Base-by-base conservation (phyloP, 192 early-diverging fungal species). In the Coemansia sp. region DNA sequence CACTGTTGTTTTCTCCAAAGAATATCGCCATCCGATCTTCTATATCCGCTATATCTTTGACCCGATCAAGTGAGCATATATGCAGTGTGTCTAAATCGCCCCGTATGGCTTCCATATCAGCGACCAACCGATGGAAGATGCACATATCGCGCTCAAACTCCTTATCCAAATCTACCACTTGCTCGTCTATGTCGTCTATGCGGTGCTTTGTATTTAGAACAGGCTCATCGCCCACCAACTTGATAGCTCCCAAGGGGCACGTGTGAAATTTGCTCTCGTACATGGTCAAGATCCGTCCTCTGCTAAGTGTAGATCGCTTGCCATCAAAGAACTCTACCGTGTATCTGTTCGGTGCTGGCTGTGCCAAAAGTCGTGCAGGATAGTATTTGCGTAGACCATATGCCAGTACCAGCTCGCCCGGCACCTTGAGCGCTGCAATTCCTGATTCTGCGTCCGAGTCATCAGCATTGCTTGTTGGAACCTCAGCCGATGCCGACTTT, bases 371-470 rank as follows among this genome's bases (percentile, higher is more conserved):
- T 4, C 74, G 66, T 2, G 73, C 79, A 11, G 79, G 79, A 9
- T 82, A 82, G 38, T 82, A 82, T 48, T 73, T 72, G 52, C 70
- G 73, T 27, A 68, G 32, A 32, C 41, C 57, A 14, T 59, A 65
- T 9, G 79, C 74, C 14, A 82, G 50, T 2, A 82, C 67, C 35
- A 73, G 66, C 47, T 82, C 79, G 12, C 79, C 79, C 2, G 79
- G 79, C 5, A 76, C 67, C 45, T 59, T 62, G n/a, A 82, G 43
- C 52, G 60, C 45, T 17, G 32, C 39, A 21, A 25, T 29, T 27
- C 54, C 61, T 3, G 54, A 8, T 3, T 58, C 38, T 21, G 45
- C 62, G 27, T 70, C 76, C 3, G 54, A 38, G 4, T 67, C 68
- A 5, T 64, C 72, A 7, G 59, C 62, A 4, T 23, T 50, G n/a